A percentile compares a stretch with the other conserved stretches of the same genome.
phyloP scores from a whole-genome alignment of 495 filamentous ascomycete genomes.

The Neurospora sp. region DNA sequence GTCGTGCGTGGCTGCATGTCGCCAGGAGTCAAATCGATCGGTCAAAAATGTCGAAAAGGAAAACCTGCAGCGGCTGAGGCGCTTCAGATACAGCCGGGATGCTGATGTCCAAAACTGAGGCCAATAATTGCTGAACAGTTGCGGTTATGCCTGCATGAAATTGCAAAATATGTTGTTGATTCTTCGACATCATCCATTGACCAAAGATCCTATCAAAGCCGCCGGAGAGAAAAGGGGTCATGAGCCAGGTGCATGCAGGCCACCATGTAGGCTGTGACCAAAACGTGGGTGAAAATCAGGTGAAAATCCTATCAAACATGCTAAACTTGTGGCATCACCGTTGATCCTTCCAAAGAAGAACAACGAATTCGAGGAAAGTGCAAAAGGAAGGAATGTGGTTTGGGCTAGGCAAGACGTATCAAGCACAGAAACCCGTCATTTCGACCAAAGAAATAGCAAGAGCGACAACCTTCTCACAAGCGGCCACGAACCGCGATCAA shows the following conservation, averaged over 20 bases:
- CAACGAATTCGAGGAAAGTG: background rate
- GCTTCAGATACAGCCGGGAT: background rate
- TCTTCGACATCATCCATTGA: background rate
- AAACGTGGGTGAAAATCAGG: background rate
- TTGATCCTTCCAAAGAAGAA: background rate
- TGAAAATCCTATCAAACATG: background rate
- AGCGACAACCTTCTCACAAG: background rate
- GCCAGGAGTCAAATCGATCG: background rate
- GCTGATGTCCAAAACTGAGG: background rate
- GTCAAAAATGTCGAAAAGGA: background rate
- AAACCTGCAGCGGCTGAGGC: background rate
- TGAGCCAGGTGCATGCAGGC: background rate
- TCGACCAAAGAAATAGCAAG: background rate
- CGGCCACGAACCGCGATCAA: background rate
- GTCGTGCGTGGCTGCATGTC: background rate
- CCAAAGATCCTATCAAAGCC: background rate
- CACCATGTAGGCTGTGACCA: background rate
- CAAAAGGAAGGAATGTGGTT: background rate
- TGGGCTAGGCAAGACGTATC: background rate
- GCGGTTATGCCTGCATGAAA: background rate
- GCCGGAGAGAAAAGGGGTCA: background rate
- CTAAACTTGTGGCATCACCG: background rate
- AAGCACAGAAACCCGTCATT: background rate
- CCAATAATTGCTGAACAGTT: background rate
- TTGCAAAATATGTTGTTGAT: background rate